Evolutionary conservation across 83 land plant genomes (phyloP).

Genomic region (Thuja plicata): DNA sequence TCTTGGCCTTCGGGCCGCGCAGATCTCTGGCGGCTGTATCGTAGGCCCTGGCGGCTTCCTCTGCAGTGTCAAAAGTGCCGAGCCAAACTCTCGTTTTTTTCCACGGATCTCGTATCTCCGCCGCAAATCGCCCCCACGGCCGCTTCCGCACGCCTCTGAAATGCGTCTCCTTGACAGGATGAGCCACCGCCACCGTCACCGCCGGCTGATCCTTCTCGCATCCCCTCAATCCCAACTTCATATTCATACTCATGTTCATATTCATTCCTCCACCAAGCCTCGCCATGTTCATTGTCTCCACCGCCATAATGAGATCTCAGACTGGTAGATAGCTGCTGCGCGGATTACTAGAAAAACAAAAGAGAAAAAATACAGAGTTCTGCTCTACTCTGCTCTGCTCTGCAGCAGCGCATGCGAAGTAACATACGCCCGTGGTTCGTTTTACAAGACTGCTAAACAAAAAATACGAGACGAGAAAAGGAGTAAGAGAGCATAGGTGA

Average conservation of each 20-base stretch:
- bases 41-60: slow-evolving; percentile 9
- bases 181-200: neutral
- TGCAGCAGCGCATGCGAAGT: neutral
- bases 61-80: slow-evolving; percentile 2
- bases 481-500: too few species aligned
- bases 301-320: neutral
- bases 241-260: neutral
- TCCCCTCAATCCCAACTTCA: neutral
- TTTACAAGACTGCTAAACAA: neutral
- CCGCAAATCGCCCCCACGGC: slow-evolving; percentile 8
- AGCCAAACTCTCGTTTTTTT: slow-evolving; percentile 7
- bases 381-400: neutral
- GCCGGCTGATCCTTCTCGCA: neutral
- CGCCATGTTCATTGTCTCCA: slow-evolving; percentile 10
- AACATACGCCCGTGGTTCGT: neutral
- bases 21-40: slow-evolving; percentile 2
- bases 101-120: slow-evolving; percentile 16
- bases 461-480: too few species aligned
- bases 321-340: neutral
- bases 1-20: slow-evolving; percentile 14
- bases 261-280: neutral
- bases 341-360: neutral
- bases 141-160: slow-evolving; percentile 5
- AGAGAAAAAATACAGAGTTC: too few species aligned
- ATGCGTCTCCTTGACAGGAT: slow-evolving; percentile 13